Base-by-base conservation (phyloP, 1,284 basidiomycete species). In the Fomitopsis palustris region DNA sequence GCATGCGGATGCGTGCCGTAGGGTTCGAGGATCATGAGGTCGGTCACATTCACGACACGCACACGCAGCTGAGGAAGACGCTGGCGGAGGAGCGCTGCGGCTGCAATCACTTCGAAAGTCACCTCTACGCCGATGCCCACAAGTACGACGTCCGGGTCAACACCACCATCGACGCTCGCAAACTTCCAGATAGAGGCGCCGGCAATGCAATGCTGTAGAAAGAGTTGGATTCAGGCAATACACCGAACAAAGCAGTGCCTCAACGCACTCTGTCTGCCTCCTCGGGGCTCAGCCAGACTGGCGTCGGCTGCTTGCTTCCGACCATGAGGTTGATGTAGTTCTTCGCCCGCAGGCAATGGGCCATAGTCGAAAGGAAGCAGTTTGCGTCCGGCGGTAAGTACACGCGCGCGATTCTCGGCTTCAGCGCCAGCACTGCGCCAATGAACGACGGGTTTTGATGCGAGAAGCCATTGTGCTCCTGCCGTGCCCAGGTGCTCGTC, bases 351-450 rank as follows among this genome's bases (percentile, higher is more conserved):
- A 96, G 72, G 66, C 90, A 93, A 74, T 96, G 94, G 4, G 88
- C 84, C 59, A 95, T 80, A 23, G 87, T 89, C 43, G 87, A 90
- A 59, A 95, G 75, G 74, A 89, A 87, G 66, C 89, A 90, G 73
- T 96, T 95, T 37, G 90, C 88, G 70, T 96, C 94, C n/a, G 93
- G 90, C 0, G 94, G 93, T 37, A 96, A 79, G 72, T 95, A 96
- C 41, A 96, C 89, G 16, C 94, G 84, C 0, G 89, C 90, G 53
- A 88, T 79, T 47, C 78, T 75, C 17, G 89, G 81, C 63, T 93
- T 93, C 61, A 95, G 75, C 65, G 87, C 85, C 60, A 95, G 82
- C 35, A 96, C 81, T 1, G 87, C 87, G 35, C 90, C 90, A 64
- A 96, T 93, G 70, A 96, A 90, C 2, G 88, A 86, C 0, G 92